phyloP scores from a whole-genome alignment of 2,329 filamentous ascomycete species.

The Esteya vermicola region DNA sequence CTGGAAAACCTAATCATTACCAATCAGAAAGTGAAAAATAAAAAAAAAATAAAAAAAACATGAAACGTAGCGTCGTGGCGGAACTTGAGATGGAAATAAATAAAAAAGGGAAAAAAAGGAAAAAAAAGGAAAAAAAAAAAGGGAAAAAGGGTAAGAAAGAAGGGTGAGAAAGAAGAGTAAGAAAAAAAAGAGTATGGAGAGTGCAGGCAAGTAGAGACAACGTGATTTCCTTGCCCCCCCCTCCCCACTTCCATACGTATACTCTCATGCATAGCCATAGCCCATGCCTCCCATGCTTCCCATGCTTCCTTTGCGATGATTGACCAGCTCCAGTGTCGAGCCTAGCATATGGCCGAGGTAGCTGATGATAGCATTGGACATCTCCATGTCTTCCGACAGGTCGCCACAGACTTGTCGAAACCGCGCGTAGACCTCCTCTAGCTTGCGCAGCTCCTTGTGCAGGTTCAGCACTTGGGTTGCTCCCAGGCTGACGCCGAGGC shows the following conservation, averaged over 20 bases:
- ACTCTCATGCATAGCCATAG: background rate
- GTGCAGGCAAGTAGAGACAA: no score
- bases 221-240: no score
- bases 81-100: no score
- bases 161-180: background rate
- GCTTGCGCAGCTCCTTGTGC: constrained; percentile 30
- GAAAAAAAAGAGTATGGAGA: background rate
- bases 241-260: no score
- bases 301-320: constrained; percentile 20
- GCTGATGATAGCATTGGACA: constrained; percentile 29
- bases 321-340: constrained; percentile 26
- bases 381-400: constrained; percentile 24
- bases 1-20: no score
- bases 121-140: background rate
- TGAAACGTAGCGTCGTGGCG: no score
- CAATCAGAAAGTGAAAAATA: no score
- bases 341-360: constrained; percentile 29
- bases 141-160: background rate
- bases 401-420: constrained; percentile 28
- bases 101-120: background rate
- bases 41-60: no score
- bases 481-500: constrained; percentile 26
- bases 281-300: constrained; percentile 10
- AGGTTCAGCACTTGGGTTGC: constrained; percentile 32
- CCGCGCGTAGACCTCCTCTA: constrained; percentile 29